phyloP scores from a whole-genome alignment of 148 eudicot species.

The Vaccinium corymbosum region DNA sequence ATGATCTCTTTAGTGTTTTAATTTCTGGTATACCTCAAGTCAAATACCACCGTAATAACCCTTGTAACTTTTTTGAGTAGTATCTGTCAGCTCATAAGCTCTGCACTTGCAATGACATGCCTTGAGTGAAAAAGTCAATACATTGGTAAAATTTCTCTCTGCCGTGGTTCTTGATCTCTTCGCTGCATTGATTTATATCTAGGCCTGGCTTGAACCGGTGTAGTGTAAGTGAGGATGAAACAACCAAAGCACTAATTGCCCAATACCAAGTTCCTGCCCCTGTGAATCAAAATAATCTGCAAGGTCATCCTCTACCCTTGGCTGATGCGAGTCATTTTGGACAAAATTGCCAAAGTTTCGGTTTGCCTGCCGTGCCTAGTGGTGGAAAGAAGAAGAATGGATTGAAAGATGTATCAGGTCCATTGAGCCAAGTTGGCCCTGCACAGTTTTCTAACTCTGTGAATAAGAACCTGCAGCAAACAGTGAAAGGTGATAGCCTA shows the following conservation, averaged over 20 bases:
- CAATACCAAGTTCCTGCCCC: slow-evolving; percentile 40
- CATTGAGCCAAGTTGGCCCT: slow-evolving; percentile 34
- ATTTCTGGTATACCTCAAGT: background rate
- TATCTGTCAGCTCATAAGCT: background rate
- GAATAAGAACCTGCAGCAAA: slow-evolving; percentile 36
- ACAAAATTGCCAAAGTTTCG: slow-evolving; percentile 19
- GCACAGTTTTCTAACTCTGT: slow-evolving; percentile 33
- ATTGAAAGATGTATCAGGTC: slow-evolving; percentile 40
- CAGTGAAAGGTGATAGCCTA: slow-evolving; percentile 36
- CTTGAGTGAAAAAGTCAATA: background rate
- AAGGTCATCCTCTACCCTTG: slow-evolving; percentile 38
- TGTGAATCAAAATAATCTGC: slow-evolving; percentile 28
- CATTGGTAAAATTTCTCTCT: background rate
- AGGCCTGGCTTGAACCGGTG: slow-evolving; percentile 93
- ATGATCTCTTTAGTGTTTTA: background rate
- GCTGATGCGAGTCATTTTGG: slow-evolving; percentile 28
- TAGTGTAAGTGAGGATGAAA: slow-evolving; percentile 66
- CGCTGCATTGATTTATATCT: slow-evolving; percentile 17
- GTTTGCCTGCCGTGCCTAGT: slow-evolving; percentile 19
- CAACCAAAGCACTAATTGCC: slow-evolving; percentile 48
- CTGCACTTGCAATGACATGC: slow-evolving; percentile 1
- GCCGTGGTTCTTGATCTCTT: slow-evolving; percentile 7
- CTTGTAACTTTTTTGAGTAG: background rate
- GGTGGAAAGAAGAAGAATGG: slow-evolving; percentile 44
- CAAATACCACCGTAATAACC: background rate